phyloP scores from a whole-genome alignment of 1,139 yeast genomes.

The Dujonia santamariae region DNA sequence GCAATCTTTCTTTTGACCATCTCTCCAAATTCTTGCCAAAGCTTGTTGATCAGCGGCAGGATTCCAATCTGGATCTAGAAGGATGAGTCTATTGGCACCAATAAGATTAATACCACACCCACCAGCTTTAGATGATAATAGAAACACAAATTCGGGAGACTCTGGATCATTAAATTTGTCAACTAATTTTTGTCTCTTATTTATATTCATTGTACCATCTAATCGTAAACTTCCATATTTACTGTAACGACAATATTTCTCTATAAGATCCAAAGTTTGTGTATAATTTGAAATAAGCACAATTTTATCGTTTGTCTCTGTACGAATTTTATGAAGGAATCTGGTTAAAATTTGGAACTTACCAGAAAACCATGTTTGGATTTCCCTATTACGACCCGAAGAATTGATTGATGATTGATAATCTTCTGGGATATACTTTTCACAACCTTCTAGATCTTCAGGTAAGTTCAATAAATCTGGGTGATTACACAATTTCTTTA shows the following conservation, averaged over 20 bases:
- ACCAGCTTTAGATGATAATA: conserved; percentile 94
- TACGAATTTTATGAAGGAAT: conserved; percentile 70
- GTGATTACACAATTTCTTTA: conserved; percentile 90
- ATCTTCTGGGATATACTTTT: conserved; percentile 68
- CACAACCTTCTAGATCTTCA: conserved; percentile 70
- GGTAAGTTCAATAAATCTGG: conserved; percentile 82
- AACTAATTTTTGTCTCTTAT: conserved; percentile 89
- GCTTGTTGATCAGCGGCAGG: conserved; percentile 99
- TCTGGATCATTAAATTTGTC: conserved; percentile 90
- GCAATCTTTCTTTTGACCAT: conserved; percentile 96
- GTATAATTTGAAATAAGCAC: conserved; percentile 94
- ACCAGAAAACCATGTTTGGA: conserved; percentile 59
- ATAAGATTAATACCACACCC: conserved; percentile 97
- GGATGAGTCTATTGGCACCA: conserved; percentile 88
- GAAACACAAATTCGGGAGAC: conserved; percentile 81
- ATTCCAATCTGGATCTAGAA: conserved; percentile 98
- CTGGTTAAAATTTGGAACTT: conserved; percentile 67
- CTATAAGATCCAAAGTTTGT: conserved; percentile 88
- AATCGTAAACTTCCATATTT: conserved; percentile 78
- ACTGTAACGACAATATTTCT: conserved; percentile 72
- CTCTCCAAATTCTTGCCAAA: conserved; percentile 97
- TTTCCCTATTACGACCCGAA: conserved; percentile 45
- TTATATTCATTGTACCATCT: conserved; percentile 91
- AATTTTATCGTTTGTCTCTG: conserved; percentile 88
- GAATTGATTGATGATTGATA: conserved; percentile 41